Percentiles rank a stretch among this genome's conserved stretches.
Evolutionary conservation across 1,284 basidiomycete species (phyloP).

Genomic region (Phylloporus gajari): DNA sequence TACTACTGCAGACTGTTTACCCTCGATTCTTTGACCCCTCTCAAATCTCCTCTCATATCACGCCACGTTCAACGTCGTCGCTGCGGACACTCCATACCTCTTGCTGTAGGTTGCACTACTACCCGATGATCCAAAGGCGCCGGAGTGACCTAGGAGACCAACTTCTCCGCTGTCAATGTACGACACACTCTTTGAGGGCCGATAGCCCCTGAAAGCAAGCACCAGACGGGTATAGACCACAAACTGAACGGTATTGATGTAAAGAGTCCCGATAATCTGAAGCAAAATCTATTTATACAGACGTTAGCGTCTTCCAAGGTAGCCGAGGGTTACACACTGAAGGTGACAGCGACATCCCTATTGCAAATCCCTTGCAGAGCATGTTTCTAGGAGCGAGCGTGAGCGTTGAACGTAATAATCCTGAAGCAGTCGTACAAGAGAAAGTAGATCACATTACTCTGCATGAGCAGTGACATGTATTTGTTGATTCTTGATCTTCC

Average conservation of each 20-base stretch:
- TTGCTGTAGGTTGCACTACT: too few relatives aligned
- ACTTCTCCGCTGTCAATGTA: neutral
- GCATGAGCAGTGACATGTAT: slow-evolving; percentile 21
- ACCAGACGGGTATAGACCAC: slow-evolving; percentile 20
- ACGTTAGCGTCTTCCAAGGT: neutral
- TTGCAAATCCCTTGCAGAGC: neutral
- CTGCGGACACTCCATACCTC: too few relatives aligned
- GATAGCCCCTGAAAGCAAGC: slow-evolving; percentile 13
- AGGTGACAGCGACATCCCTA: neutral
- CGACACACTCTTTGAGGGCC: neutral
- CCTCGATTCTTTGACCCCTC: neutral
- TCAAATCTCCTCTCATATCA: neutral
- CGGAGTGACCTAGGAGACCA: neutral
- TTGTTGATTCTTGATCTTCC: slow-evolving; percentile 16
- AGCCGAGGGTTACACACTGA: slow-evolving; percentile 6
- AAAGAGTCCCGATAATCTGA: neutral
- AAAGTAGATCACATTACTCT: slow-evolving; percentile 24
- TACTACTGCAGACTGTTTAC: neutral
- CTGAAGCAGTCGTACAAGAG: slow-evolving; percentile 15
- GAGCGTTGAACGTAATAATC: neutral
- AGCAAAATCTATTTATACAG: neutral
- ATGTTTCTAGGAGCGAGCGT: slow-evolving; percentile 13
- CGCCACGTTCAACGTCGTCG: neutral
- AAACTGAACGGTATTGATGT: slow-evolving; percentile 9
- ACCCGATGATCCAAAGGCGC: too few relatives aligned